Percentiles rank a stretch among this genome's conserved stretches.
Evolutionary conservation across 345 rosid genomes (phyloP).

Genomic region (Cardamine occulta): DNA sequence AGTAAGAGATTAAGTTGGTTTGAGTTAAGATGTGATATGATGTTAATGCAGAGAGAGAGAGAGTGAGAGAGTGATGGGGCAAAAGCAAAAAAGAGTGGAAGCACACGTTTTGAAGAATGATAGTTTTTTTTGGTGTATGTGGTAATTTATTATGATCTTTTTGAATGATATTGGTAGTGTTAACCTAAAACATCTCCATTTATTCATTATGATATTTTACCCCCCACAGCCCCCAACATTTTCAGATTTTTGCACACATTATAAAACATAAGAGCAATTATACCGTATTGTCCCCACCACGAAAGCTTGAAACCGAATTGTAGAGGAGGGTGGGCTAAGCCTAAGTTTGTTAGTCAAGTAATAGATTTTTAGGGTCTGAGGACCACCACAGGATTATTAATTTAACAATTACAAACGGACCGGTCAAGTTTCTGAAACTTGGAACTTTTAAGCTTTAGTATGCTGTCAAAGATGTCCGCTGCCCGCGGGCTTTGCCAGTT

Average conservation of each 20-base stretch:
- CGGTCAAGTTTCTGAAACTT: not conserved
- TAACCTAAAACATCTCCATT: slow-evolving; percentile 33
- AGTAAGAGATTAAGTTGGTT: not conserved
- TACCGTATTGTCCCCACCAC: not conserved
- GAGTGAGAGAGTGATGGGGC: slow-evolving; percentile 36
- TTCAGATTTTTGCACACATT: slow-evolving; percentile 8
- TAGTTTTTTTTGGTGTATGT: not conserved
- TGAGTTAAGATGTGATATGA: slow-evolving; percentile 6
- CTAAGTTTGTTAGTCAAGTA: not conserved
- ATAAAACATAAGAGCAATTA: slow-evolving; percentile 7
- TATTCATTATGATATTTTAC: slow-evolving; percentile 2
- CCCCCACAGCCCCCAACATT: not conserved
- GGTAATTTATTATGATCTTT: slow-evolving; percentile 26
- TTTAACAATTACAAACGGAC: not conserved
- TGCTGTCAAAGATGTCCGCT: too few species aligned
- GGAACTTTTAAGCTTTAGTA: not conserved
- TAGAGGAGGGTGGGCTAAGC: not conserved
- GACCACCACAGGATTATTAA: not conserved
- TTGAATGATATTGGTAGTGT: slow-evolving; percentile 27
- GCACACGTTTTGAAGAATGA: slow-evolving; percentile 32
- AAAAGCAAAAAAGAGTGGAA: slow-evolving; percentile 21
- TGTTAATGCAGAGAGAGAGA: slow-evolving; percentile 42
- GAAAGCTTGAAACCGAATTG: not conserved
- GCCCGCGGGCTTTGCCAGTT: too few species aligned
- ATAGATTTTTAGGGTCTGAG: not conserved